Evolutionary conservation across 495 filamentous ascomycete genomes (phyloP).

Genomic region (Staphylotrichum tortipilum): DNA sequence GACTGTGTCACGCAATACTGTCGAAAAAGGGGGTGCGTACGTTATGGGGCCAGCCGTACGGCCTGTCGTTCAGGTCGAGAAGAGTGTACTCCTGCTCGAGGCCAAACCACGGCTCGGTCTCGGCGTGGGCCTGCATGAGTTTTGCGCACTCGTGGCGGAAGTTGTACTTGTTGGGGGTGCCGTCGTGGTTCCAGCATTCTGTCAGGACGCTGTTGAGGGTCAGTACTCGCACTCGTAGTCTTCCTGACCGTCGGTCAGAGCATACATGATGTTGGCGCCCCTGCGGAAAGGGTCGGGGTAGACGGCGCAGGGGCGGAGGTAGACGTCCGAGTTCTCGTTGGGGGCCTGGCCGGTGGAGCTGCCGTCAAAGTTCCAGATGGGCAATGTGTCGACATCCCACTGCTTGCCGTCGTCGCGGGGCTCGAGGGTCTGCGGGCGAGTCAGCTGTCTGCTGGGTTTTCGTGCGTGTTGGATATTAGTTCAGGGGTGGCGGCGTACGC

Average conservation of each 20-base stretch:
- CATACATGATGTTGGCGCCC: conserved; percentile 64
- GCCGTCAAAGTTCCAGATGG: conserved; percentile 99
- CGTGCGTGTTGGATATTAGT: no score
- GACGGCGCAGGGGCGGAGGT: conserved; percentile 75
- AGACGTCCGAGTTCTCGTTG: conserved; percentile 96
- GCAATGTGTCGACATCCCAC: conserved; percentile 64
- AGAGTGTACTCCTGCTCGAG: conserved; percentile 76
- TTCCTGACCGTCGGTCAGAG: neutral
- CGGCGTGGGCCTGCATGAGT: conserved; percentile 79
- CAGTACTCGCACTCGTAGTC: no score
- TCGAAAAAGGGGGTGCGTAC: conserved; percentile 26
- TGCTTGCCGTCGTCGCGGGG: conserved; percentile 44
- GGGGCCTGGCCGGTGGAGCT: conserved; percentile 91
- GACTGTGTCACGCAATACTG: neutral
- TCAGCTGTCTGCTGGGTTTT: conserved; percentile 9
- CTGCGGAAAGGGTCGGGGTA: conserved; percentile 91
- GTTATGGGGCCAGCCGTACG: conserved; percentile 80
- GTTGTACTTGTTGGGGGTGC: conserved; percentile 98
- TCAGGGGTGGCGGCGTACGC: conserved; percentile 53
- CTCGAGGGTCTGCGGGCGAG: conserved; percentile 56
- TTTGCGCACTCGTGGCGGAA: conserved; percentile 59
- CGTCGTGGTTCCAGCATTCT: conserved; percentile 95
- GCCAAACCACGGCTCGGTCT: conserved; percentile 91
- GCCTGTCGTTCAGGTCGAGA: conserved; percentile 76
- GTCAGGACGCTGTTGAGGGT: conserved; percentile 63